Evolutionary conservation across 768 basidiomycete species (phyloP).

Genomic region (Tylopilus sp.): DNA sequence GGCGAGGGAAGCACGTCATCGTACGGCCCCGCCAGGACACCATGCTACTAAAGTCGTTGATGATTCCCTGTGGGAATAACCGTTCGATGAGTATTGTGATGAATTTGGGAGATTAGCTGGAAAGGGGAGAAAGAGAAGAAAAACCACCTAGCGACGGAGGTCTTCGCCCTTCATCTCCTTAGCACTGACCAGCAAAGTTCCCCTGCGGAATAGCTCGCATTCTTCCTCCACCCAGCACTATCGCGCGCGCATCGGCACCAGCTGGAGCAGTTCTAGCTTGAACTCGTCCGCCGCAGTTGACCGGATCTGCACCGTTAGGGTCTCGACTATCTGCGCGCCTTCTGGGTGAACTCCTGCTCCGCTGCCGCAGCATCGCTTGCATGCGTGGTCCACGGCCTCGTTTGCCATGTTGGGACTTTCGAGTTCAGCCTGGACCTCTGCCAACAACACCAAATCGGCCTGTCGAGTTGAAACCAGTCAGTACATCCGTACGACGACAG

Average conservation of each 20-base stretch:
- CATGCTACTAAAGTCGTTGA: slow-evolving; percentile 53
- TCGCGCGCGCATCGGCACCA: no score
- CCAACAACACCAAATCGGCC: slow-evolving; percentile 28
- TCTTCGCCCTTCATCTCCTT: slow-evolving; percentile 94
- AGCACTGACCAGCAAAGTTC: slow-evolving; percentile 70
- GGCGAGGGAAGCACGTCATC: slow-evolving; percentile 15
- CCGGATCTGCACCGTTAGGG: slow-evolving; percentile 53
- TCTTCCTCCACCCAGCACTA: slow-evolving; percentile 94
- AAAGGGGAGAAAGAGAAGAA: background rate
- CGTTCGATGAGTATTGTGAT: slow-evolving; percentile 47
- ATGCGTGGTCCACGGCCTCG: background rate
- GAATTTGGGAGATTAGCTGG: background rate
- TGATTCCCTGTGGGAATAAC: slow-evolving; percentile 68
- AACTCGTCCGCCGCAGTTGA: slow-evolving; percentile 43
- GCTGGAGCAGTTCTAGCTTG: slow-evolving; percentile 58
- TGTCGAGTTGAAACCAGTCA: background rate
- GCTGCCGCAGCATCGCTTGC: background rate
- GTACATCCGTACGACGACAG: background rate
- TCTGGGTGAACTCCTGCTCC: slow-evolving; percentile 40
- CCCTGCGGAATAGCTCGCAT: slow-evolving; percentile 94
- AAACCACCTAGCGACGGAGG: slow-evolving; percentile 65
- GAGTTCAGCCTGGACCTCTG: slow-evolving; percentile 32
- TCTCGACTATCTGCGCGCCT: slow-evolving; percentile 50
- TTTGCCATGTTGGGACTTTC: background rate
- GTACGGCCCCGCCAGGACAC: no score